Evolutionary conservation across 2,329 filamentous ascomycete species (phyloP).

Genomic region (Sordariomycetes sp.): DNA sequence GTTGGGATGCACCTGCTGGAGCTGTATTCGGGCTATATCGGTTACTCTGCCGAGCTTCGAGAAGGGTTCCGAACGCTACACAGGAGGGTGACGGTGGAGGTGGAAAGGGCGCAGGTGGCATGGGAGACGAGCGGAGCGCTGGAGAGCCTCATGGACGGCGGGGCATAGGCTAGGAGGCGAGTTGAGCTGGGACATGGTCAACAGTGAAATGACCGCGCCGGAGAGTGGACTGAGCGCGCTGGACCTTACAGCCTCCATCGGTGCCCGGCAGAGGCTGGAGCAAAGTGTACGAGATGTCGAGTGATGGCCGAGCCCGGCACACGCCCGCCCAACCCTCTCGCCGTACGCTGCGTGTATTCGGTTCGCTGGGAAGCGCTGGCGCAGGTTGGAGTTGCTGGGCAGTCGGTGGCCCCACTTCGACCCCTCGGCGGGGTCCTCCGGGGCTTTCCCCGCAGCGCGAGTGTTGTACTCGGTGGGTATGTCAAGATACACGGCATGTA

Average conservation of each 20-base stretch:
- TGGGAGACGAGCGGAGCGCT: constrained; percentile 81
- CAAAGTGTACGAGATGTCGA: not conserved
- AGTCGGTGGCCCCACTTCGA: too few species aligned
- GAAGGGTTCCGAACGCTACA: constrained; percentile 59
- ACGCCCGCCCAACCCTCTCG: not conserved
- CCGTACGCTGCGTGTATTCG: too few species aligned
- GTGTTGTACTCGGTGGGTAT: too few species aligned
- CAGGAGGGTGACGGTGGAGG: constrained; percentile 61
- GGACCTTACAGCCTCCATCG: not conserved
- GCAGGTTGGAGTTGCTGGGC: too few species aligned
- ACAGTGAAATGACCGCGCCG: not conserved
- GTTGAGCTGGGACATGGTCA: not conserved
- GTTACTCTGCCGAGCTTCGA: constrained; percentile 62
- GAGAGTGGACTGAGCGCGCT: not conserved
- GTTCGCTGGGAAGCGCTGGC: too few species aligned
- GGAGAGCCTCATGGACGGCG: constrained; percentile 46
- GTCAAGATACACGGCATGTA: too few species aligned
- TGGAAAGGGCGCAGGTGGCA: constrained; percentile 75
- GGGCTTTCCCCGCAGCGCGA: too few species aligned
- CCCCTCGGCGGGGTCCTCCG: too few species aligned
- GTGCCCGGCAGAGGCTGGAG: not conserved
- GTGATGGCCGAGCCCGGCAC: too few species aligned
- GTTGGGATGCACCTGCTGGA: constrained; percentile 75
- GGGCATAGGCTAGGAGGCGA: not conserved
- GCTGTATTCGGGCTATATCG: constrained; percentile 73